Conservation (phyloP, 495 filamentous ascomycete species). For the Neurospora sp. region DNA sequence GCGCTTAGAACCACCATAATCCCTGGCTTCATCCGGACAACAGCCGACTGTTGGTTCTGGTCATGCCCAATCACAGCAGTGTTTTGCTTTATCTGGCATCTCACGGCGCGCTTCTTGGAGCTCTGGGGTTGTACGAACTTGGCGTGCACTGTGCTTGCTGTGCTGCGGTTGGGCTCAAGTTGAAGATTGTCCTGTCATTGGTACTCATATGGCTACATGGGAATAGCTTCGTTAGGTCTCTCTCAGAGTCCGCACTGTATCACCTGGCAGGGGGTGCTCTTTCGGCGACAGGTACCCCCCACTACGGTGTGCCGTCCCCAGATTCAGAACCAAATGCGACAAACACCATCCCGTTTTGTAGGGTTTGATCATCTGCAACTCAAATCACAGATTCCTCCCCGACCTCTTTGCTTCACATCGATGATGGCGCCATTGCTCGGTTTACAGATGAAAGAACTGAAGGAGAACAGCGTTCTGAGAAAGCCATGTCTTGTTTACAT, state of each 20-base stretch:
- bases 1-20: neutral
- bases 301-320: neutral
- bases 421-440: neutral
- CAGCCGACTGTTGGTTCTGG: neutral
- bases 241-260: neutral
- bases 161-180: neutral
- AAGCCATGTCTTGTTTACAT: neutral
- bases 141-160: neutral
- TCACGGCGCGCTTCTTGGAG: neutral
- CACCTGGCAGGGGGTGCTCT: neutral
- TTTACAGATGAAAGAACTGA: neutral
- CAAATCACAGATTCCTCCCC: neutral
- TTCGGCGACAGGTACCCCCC: neutral
- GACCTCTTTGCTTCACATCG: neutral
- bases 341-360: neutral
- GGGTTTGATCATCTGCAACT: neutral
- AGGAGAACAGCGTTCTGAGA: neutral
- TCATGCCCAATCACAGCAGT: neutral
- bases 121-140: neutral
- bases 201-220: neutral
- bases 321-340: neutral
- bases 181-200: neutral
- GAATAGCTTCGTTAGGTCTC: neutral
- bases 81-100: neutral
- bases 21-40: neutral